Evolutionary conservation across 257 asterid species (phyloP).

Genomic region (Plantago elongata): DNA sequence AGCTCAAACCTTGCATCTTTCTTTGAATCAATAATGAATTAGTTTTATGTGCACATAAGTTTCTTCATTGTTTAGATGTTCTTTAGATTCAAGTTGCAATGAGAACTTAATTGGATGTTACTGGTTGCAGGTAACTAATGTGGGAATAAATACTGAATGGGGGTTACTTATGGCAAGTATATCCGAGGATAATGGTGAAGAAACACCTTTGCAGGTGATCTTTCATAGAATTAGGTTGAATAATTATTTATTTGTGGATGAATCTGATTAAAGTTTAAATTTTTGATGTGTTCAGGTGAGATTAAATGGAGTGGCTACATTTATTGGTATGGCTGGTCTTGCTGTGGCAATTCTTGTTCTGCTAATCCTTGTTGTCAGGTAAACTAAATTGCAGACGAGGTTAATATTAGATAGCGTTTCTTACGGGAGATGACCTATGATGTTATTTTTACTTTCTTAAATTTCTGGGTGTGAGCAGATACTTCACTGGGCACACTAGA

Average conservation of each 20-base stretch:
- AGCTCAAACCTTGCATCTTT: too few species aligned
- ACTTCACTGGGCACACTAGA: constrained; percentile 71
- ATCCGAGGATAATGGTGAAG: constrained; percentile 97
- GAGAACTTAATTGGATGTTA: too few species aligned
- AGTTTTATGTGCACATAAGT: too few species aligned
- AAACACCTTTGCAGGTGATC: constrained; percentile 90
- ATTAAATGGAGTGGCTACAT: constrained; percentile 91
- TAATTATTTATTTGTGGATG: background rate
- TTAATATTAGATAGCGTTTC: constrained; percentile 16
- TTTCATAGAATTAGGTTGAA: constrained; percentile 6
- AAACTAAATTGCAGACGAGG: constrained; percentile 13
- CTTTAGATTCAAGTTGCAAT: too few species aligned
- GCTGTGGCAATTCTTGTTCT: constrained; percentile 70
- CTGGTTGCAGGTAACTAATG: constrained; percentile 66
- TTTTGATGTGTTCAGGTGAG: constrained; percentile 56
- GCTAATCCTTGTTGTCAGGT: constrained; percentile 72
- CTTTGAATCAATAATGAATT: too few species aligned
- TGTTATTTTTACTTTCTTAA: background rate
- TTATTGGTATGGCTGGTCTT: constrained; percentile 86
- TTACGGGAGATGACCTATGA: constrained; percentile 1
- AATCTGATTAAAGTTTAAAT: constrained; percentile 17
- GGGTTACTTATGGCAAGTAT: constrained; percentile 98
- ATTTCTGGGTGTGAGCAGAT: constrained; percentile 39
- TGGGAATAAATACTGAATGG: constrained; percentile 96
- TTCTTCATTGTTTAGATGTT: too few species aligned